Base-by-base conservation (phyloP, 2,329 filamentous ascomycete species). In the Elsinoe perseae region DNA sequence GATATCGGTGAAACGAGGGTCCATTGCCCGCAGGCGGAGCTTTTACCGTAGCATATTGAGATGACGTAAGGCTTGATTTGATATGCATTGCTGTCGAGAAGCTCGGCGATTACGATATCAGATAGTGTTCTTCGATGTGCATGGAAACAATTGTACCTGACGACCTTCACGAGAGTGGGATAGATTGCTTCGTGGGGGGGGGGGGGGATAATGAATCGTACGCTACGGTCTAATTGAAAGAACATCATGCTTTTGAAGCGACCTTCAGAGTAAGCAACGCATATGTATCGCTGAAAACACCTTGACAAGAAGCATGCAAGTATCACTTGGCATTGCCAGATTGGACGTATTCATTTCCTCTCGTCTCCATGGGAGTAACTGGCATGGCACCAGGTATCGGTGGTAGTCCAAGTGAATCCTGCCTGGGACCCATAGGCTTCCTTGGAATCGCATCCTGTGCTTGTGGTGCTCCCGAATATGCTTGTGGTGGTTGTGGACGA, bases 341-440 rank as follows among this genome's bases (percentile, higher is more conserved):
- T 21, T 21, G n/a, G 10, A 55, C 25, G 21, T 55, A 55, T 8
- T 40, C 36, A 14, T 43, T 44, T 14, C 50, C 44, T n/a, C 20
- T 42, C n/a, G 21, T 40, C 30, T 55, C 50, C 42, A 56, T 40
- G 10, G 28, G 56, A 27, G 53, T 56, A 16, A 56, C 40, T 18
- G 53, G 53, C 38, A 56, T 36, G 9, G 53, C 53, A 23, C 53
- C 53, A 14, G 53, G 42, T 9, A 56, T 56, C 3, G 53, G 53
- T 9, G 53, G 53, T 16, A 56, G 42, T 6, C 53, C 53, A 16
- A 56, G 16, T 14, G 36, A 46, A 18, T 56, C 53, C 20, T 56
- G 53, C 30, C 53, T 56, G 6, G 27, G 12, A 16, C 48, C 34
- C 38, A 48, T 25, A 21, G 53, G 53, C 40, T 42, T 36, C 40